phyloP scores from a whole-genome alignment of 345 rosid genomes.

The Pseudoturritis turrita region DNA sequence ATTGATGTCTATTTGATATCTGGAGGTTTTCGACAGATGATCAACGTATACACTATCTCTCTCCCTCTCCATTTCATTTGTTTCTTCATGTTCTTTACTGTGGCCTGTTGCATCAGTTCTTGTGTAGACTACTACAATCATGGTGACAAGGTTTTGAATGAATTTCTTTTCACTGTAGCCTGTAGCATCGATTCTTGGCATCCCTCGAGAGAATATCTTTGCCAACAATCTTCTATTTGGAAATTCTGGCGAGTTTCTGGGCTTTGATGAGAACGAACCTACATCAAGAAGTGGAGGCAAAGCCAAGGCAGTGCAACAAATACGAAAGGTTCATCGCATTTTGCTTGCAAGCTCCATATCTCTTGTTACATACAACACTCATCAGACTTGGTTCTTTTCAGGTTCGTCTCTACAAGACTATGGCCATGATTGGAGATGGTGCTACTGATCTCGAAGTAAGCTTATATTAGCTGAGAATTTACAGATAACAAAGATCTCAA shows the following conservation, averaged over 20 bases:
- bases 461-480: background rate
- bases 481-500: background rate
- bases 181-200: conserved; percentile 79
- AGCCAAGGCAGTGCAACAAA: conserved; percentile 83
- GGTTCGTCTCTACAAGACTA: conserved; percentile 63
- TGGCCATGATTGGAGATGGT: conserved; percentile 98
- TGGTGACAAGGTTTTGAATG: conserved; percentile 1
- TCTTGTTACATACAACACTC: conserved; percentile 12
- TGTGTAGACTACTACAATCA: background rate
- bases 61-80: background rate
- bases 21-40: conserved; percentile 98
- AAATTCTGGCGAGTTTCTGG: conserved; percentile 64
- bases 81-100: background rate
- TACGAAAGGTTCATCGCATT: conserved; percentile 52
- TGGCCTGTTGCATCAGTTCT: conserved; percentile 3
- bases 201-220: conserved; percentile 72
- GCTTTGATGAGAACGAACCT: conserved; percentile 82
- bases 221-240: conserved; percentile 84
- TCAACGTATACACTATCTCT: conserved; percentile 70
- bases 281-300: conserved; percentile 98
- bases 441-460: conserved; percentile 96
- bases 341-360: background rate
- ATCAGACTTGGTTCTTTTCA: conserved; percentile 26
- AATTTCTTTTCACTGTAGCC: conserved; percentile 46
- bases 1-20: conserved; percentile 72